Evolutionary conservation across 1,284 basidiomycete genomes (phyloP).

Genomic region (Filobasidium uniguttulatum): DNA sequence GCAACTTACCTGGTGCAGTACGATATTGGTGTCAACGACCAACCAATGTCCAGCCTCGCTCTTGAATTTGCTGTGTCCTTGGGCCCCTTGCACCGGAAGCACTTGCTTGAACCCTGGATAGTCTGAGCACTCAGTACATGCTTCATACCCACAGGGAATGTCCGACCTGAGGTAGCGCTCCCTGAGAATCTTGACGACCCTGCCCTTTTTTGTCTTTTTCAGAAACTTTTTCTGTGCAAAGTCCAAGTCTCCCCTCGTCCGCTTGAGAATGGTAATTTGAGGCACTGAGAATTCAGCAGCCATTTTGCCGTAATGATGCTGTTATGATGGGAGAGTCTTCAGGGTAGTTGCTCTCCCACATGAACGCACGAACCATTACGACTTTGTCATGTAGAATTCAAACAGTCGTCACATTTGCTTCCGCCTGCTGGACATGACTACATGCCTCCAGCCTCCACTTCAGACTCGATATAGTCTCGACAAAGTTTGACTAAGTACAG

Average conservation of each 20-base stretch:
- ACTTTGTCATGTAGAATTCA: too few relatives aligned
- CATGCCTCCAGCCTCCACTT: too few relatives aligned
- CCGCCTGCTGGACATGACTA: too few relatives aligned
- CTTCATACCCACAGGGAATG: slow-evolving; percentile 72
- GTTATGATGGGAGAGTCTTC: too few relatives aligned
- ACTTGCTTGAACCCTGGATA: slow-evolving; percentile 36
- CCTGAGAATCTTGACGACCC: slow-evolving; percentile 86
- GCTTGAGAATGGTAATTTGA: slow-evolving; percentile 62
- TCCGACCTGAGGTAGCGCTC: slow-evolving; percentile 91
- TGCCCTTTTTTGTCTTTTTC: slow-evolving; percentile 87
- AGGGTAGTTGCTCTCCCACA: too few relatives aligned
- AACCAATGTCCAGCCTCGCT: slow-evolving; percentile 53
- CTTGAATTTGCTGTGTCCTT: slow-evolving; percentile 40
- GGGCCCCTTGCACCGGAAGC: slow-evolving; percentile 45
- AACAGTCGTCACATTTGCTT: too few relatives aligned
- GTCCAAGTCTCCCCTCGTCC: slow-evolving; percentile 55
- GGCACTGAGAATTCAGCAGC: slow-evolving; percentile 2
- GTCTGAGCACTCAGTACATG: slow-evolving; percentile 50
- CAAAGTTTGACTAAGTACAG: too few relatives aligned
- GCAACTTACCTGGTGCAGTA: slow-evolving; percentile 64
- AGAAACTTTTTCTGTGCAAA: slow-evolving; percentile 76
- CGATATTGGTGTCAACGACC: slow-evolving; percentile 90
- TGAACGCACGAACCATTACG: too few relatives aligned
- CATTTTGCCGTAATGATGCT: too few relatives aligned
- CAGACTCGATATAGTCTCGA: too few relatives aligned